A percentile compares a stretch with the other conserved stretches of the same genome.
Evolutionary conservation across 352 stramenopile genomes (phyloP).

Genomic region (Globisporangium alternatum): DNA sequence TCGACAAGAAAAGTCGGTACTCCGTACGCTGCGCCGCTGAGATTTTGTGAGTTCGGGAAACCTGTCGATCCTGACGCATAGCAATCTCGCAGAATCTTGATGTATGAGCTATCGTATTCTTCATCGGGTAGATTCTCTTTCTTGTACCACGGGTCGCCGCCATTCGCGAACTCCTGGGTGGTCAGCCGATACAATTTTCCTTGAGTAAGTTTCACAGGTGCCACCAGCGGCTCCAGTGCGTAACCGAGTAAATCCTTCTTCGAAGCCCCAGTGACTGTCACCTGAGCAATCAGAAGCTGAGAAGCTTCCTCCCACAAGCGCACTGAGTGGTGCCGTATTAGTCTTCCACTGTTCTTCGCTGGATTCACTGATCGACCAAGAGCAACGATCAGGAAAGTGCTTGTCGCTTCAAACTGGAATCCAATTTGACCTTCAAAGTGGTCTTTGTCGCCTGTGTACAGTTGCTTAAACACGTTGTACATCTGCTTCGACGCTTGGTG

Average conservation of each 20-base stretch:
- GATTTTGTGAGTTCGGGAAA: conserved; percentile 86
- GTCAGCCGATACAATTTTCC: conserved; percentile 86
- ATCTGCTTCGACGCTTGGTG: conserved; percentile 64
- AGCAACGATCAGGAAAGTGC: conserved; percentile 78
- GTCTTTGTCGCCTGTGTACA: conserved; percentile 88
- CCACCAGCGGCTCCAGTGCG: conserved; percentile 54
- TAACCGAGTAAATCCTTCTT: conserved; percentile 77
- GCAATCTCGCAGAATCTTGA: conserved; percentile 85
- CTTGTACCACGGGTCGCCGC: conserved; percentile 88
- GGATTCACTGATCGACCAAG: conserved; percentile 79
- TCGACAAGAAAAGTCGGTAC: conserved; percentile 85
- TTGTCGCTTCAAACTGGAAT: conserved; percentile 86
- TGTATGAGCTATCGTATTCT: conserved; percentile 84
- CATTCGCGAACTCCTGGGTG: conserved; percentile 85
- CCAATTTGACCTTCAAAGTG: conserved; percentile 89
- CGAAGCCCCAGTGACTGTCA: conserved; percentile 56
- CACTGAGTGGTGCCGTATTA: conserved; percentile 73
- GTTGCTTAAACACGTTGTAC: conserved; percentile 87
- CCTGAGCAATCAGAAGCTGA: conserved; percentile 62
- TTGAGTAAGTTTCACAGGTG: conserved; percentile 62
- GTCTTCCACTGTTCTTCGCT: conserved; percentile 47
- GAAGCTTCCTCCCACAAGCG: conserved; percentile 83
- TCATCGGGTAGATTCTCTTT: conserved; percentile 86
- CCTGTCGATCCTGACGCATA: conserved; percentile 80
- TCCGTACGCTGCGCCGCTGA: conserved; percentile 79